phyloP scores from a whole-genome alignment of 768 basidiomycete genomes.

The Podaxis sp. region DNA sequence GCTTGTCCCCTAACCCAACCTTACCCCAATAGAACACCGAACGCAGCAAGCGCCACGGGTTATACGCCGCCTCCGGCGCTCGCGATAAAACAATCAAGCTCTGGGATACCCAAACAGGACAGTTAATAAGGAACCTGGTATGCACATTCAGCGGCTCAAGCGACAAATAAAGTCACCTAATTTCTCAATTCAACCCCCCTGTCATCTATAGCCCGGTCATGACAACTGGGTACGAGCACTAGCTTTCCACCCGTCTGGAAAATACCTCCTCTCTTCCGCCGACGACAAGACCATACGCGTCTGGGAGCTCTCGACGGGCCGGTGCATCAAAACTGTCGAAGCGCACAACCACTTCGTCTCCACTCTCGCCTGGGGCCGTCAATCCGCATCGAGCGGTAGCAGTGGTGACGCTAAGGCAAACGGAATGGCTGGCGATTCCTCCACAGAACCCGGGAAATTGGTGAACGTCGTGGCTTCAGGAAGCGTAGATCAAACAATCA shows the following conservation, averaged over 20 bases:
- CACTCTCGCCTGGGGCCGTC: slow-evolving; percentile 77
- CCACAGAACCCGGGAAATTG: slow-evolving; percentile 49
- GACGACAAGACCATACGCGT: slow-evolving; percentile 90
- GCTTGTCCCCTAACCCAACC: not conserved
- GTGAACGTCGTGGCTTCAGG: slow-evolving; percentile 69
- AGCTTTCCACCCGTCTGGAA: slow-evolving; percentile 87
- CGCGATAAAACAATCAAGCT: slow-evolving; percentile 90
- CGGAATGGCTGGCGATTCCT: slow-evolving; percentile 25
- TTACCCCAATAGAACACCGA: slow-evolving; percentile 43
- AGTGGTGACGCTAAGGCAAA: slow-evolving; percentile 30
- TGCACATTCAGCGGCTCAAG: slow-evolving; percentile 16
- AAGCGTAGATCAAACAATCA: slow-evolving; percentile 64
- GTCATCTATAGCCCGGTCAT: slow-evolving; percentile 53
- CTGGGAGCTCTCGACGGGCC: slow-evolving; percentile 84
- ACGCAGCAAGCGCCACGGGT: slow-evolving; percentile 42
- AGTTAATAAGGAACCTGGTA: slow-evolving; percentile 74
- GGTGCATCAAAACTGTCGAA: slow-evolving; percentile 83
- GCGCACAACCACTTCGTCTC: slow-evolving; percentile 85
- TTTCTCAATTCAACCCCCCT: slow-evolving; percentile 7
- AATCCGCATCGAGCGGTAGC: slow-evolving; percentile 32
- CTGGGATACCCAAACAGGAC: slow-evolving; percentile 85
- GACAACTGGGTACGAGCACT: slow-evolving; percentile 90
- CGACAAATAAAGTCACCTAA: not conserved
- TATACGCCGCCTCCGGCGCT: slow-evolving; percentile 76
- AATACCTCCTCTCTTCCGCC: slow-evolving; percentile 84